Conservation (phyloP, 768 basidiomycete species). For the Tephrocybe sp. region DNA sequence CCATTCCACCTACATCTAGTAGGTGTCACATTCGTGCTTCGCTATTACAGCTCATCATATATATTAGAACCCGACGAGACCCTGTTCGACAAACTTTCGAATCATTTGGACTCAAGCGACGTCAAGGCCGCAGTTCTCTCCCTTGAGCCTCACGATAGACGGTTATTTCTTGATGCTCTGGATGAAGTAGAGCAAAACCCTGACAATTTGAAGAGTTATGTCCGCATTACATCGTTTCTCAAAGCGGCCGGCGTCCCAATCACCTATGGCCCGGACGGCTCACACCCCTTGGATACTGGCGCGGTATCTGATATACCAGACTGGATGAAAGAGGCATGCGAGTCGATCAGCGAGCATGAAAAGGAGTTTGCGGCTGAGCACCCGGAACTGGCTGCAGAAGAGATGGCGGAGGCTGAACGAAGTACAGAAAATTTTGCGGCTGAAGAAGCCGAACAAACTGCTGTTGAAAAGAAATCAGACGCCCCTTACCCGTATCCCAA, state of each 20-base stretch:
- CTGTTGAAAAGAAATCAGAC: not conserved
- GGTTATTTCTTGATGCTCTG: too few species aligned
- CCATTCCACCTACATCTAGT: not conserved
- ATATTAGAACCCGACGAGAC: too few species aligned
- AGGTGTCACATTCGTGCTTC: too few species aligned
- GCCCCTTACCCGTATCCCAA: conserved; percentile 42
- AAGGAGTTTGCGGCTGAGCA: not conserved
- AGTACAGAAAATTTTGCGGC: not conserved
- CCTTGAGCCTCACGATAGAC: too few species aligned
- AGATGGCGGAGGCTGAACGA: conserved; percentile 4
- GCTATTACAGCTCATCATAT: too few species aligned
- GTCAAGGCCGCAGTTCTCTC: too few species aligned
- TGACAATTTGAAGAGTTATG: conserved; percentile 1
- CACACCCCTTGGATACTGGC: not conserved
- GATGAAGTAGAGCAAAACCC: not conserved
- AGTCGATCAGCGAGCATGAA: not conserved
- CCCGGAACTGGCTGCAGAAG: conserved; percentile 6
- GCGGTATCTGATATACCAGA: not conserved
- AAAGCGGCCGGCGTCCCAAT: conserved; percentile 4
- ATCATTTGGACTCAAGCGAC: too few species aligned
- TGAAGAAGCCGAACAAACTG: not conserved
- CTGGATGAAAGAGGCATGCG: not conserved
- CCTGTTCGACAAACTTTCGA: too few species aligned
- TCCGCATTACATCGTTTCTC: conserved; percentile 1
- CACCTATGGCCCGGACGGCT: not conserved